Evolutionary conservation across 768 basidiomycete species (phyloP).

Genomic region (Lactarius vividus): DNA sequence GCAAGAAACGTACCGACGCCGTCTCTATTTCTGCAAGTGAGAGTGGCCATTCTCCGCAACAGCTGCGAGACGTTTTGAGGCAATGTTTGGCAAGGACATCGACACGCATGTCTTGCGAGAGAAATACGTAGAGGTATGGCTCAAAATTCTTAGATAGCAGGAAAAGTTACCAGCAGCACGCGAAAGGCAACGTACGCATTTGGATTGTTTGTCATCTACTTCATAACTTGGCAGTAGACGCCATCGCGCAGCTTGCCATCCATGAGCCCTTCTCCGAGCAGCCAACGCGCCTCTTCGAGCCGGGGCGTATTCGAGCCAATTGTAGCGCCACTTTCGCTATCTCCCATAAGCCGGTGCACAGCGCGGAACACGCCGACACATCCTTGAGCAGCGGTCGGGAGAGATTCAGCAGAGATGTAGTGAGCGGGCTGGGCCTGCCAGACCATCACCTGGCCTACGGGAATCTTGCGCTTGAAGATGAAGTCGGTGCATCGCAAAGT

Average conservation of each 20-base stretch:
- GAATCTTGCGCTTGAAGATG: slow-evolving; percentile 77
- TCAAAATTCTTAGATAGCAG: slow-evolving; percentile 94
- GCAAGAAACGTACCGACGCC: slow-evolving; percentile 58
- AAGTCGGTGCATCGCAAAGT: slow-evolving; percentile 91
- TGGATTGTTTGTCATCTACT: slow-evolving; percentile 83
- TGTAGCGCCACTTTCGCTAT: slow-evolving; percentile 70
- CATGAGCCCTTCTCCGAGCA: slow-evolving; percentile 73
- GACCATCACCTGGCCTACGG: slow-evolving; percentile 82
- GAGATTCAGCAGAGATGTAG: slow-evolving; percentile 70
- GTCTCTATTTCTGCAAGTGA: slow-evolving; percentile 85
- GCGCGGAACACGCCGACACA: slow-evolving; percentile 86
- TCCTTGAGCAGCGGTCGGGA: slow-evolving; percentile 67
- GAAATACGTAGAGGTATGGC: slow-evolving; percentile 73
- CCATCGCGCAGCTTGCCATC: slow-evolving; percentile 89
- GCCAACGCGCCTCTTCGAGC: slow-evolving; percentile 84
- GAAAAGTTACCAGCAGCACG: slow-evolving; percentile 86
- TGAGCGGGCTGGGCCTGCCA: slow-evolving; percentile 81
- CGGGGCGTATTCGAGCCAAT: slow-evolving; percentile 45
- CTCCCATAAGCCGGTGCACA: slow-evolving; percentile 91
- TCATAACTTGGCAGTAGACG: slow-evolving; percentile 90
- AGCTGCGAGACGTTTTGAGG: slow-evolving; percentile 63
- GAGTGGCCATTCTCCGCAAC: slow-evolving; percentile 80
- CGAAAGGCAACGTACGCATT: slow-evolving; percentile 63
- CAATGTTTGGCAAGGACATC: slow-evolving; percentile 93
- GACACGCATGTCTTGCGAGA: slow-evolving; percentile 69